Evolutionary conservation across 768 basidiomycete genomes (phyloP).

Genomic region (Phylloporus sp.): DNA sequence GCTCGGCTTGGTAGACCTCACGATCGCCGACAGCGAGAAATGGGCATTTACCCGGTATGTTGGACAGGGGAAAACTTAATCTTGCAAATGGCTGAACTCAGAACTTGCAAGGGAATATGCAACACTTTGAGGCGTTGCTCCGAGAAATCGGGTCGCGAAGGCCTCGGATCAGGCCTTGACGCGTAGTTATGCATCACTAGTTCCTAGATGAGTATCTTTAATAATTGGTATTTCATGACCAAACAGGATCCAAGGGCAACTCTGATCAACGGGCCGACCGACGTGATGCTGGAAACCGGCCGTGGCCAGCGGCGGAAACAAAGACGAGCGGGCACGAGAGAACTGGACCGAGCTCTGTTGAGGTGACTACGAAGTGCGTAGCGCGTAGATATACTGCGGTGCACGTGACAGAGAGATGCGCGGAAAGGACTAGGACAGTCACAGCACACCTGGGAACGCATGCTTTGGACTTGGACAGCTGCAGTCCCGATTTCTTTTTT

Average conservation of each 20-base stretch:
- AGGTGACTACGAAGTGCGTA: too few species aligned
- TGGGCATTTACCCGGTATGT: not conserved
- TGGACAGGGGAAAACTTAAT: not conserved
- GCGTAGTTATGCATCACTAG: not conserved
- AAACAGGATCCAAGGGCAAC: not conserved
- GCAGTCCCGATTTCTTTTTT: not conserved
- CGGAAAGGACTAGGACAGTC: not conserved
- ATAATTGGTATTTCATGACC: not conserved
- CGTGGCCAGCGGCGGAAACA: too few species aligned
- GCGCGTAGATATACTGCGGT: too few species aligned
- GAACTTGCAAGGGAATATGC: not conserved
- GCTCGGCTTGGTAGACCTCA: not conserved
- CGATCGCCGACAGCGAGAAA: not conserved
- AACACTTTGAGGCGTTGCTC: constrained; percentile 1
- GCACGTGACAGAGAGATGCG: too few species aligned
- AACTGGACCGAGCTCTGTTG: too few species aligned
- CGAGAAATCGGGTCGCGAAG: constrained; percentile 8
- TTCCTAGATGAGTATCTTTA: constrained; percentile 5
- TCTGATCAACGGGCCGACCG: constrained; percentile 1
- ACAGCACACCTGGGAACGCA: not conserved
- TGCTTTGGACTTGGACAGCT: constrained; percentile 2
- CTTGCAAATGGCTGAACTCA: not conserved
- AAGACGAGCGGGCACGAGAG: too few species aligned
- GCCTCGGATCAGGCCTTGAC: constrained; percentile 19
- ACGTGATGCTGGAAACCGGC: too few species aligned